Conservation (phyloP, 352 stramenopile genomes). For the Pythium insidiosum region DNA sequence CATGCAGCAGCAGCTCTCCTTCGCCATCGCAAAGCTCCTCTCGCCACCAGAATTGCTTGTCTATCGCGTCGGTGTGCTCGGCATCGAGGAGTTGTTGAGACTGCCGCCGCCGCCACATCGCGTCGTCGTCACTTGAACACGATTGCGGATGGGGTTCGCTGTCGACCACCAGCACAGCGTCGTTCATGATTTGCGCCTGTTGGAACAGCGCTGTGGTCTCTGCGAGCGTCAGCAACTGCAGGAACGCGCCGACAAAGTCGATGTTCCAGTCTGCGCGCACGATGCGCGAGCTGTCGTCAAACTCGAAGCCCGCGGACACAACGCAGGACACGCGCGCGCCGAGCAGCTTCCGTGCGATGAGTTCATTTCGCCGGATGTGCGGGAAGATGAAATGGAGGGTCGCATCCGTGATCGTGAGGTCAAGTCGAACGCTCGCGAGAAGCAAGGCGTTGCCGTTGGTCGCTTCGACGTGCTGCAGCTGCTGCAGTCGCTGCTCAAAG, state of each 20-base stretch:
- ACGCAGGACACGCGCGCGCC: slow-evolving; percentile 1
- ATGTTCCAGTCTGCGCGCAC: slow-evolving; percentile 1
- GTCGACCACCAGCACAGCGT: neutral
- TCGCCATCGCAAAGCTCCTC: no score
- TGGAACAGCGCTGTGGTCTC: slow-evolving; percentile 8
- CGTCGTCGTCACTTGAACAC: no score
- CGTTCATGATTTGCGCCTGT: slow-evolving; percentile 1
- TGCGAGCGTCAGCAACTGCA: slow-evolving; percentile 8
- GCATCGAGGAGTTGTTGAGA: no score
- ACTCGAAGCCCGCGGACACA: neutral
- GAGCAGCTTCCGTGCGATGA: slow-evolving; percentile 3
- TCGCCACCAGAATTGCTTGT: no score
- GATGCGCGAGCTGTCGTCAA: neutral
- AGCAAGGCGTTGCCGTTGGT: neutral
- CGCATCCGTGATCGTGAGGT: neutral
- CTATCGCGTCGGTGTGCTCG: no score
- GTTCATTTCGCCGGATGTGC: slow-evolving; percentile 5
- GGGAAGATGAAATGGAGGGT: slow-evolving; percentile 6
- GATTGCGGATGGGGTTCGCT: no score
- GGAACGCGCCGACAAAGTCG: slow-evolving; percentile 3
- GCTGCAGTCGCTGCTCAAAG: neutral
- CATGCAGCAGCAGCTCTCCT: no score
- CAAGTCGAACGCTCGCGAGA: neutral
- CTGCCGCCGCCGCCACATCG: no score
- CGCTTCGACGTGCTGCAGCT: neutral